phyloP scores from a whole-genome alignment of 768 basidiomycete species.

The Podaxis sp. region DNA sequence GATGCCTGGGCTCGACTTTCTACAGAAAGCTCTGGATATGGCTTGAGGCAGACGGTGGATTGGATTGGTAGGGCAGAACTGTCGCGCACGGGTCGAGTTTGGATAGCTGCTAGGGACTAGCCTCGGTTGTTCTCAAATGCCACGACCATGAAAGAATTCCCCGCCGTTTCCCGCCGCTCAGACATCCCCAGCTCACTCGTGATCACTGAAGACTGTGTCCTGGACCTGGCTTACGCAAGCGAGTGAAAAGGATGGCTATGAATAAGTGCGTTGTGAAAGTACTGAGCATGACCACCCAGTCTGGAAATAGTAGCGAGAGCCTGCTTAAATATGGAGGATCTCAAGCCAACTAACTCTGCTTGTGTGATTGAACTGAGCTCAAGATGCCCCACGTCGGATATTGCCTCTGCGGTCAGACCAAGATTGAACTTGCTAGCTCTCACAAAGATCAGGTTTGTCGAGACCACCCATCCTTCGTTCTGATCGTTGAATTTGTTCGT shows the following conservation, averaged over 20 bases:
- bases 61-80: not conserved
- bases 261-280: not conserved
- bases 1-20: not conserved
- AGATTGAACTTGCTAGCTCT: slow-evolving; percentile 18
- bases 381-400: slow-evolving; percentile 18
- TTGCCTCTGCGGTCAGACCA: slow-evolving; percentile 31
- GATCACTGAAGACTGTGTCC: not conserved
- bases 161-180: too few relatives aligned
- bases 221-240: not conserved
- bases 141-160: too few relatives aligned
- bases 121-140: too few relatives aligned
- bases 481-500: not conserved
- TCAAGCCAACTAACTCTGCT: too few relatives aligned
- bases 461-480: too few relatives aligned
- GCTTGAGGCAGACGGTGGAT: not conserved
- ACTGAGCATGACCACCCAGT: too few relatives aligned
- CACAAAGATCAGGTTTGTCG: slow-evolving; percentile 23
- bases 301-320: not conserved
- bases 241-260: not conserved
- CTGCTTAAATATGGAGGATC: too few relatives aligned
- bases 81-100: not conserved
- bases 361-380: too few relatives aligned
- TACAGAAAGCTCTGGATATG: not conserved
- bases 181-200: not conserved
- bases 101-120: too few relatives aligned